Evolutionary conservation across 2,329 filamentous ascomycete species (phyloP).

Genomic region (Arthrinium puccinioides): DNA sequence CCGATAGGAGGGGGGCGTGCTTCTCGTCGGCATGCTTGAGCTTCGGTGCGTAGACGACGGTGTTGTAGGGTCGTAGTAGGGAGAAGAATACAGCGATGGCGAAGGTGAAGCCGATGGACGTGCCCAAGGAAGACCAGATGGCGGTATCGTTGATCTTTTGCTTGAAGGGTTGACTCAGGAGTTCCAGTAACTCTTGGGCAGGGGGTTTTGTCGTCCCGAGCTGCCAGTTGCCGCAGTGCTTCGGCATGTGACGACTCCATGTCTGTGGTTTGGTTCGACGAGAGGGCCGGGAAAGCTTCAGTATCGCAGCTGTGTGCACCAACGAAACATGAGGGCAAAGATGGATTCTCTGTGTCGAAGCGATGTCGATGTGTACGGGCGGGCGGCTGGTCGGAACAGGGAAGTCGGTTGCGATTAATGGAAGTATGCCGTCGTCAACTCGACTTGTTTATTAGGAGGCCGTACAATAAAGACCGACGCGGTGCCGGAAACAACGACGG

Average conservation of each 20-base stretch:
- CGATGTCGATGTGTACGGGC: not conserved
- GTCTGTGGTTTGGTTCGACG: too few species aligned
- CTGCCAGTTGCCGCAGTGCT: constrained; percentile 4
- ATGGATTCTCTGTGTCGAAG: not conserved
- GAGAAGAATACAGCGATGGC: constrained; percentile 78
- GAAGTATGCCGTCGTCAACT: too few species aligned
- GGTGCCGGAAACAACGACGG: too few species aligned
- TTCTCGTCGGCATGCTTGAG: constrained; percentile 87
- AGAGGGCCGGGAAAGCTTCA: too few species aligned
- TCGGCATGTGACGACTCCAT: constrained; percentile 7
- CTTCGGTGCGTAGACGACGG: constrained; percentile 88
- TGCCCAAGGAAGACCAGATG: constrained; percentile 71
- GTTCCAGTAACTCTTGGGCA: constrained; percentile 36
- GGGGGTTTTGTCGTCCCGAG: constrained; percentile 18
- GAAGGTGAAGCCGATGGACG: constrained; percentile 68
- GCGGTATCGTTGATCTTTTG: constrained; percentile 46
- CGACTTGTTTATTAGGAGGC: too few species aligned
- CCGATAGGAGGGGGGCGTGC: constrained; percentile 83
- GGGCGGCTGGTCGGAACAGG: not conserved
- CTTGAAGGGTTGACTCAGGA: constrained; percentile 44
- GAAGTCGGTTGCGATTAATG: too few species aligned
- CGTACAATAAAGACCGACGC: too few species aligned
- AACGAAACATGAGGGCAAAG: too few species aligned
- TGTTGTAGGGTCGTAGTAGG: constrained; percentile 82
- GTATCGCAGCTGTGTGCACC: too few species aligned